phyloP scores from a whole-genome alignment of 1,284 basidiomycete species.

The Fomes fomentarius region DNA sequence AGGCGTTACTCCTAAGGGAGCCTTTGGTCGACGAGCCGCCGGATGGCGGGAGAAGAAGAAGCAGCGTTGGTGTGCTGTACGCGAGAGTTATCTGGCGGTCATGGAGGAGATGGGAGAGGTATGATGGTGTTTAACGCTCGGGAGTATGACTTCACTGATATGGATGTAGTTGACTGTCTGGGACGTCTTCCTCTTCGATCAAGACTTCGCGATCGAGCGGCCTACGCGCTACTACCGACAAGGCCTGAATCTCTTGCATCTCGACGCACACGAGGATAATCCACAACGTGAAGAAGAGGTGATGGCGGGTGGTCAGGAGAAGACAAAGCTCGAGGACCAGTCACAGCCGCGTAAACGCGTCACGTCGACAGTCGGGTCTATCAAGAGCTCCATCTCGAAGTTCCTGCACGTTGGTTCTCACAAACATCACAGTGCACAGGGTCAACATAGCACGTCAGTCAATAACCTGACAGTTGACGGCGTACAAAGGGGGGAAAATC shows the following conservation, averaged over 20 bases:
- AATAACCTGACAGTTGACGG: constrained; percentile 11
- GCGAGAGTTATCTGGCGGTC: constrained; percentile 92
- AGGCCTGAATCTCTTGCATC: constrained; percentile 63
- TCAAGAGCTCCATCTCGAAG: constrained; percentile 52
- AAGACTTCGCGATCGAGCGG: constrained; percentile 86
- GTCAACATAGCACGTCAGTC: constrained; percentile 7
- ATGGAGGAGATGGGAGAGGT: constrained; percentile 89
- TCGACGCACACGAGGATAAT: constrained; percentile 32
- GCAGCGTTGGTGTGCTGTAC: constrained; percentile 91
- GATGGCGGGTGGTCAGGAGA: constrained; percentile 25
- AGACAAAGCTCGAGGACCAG: constrained; percentile 24
- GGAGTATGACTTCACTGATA: neutral
- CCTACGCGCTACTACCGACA: constrained; percentile 80
- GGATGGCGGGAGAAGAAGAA: constrained; percentile 73
- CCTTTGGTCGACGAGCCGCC: constrained; percentile 66
- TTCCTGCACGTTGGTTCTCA: constrained; percentile 39
- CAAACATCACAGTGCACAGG: neutral
- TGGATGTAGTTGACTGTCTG: constrained; percentile 67
- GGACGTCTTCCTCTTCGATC: constrained; percentile 95
- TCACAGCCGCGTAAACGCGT: constrained; percentile 30
- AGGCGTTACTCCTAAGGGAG: constrained; percentile 48
- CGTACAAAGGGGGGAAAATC: constrained; percentile 2
- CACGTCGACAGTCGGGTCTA: constrained; percentile 43
- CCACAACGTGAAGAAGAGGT: constrained; percentile 30
- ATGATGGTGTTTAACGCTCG: constrained; percentile 24